Percentiles rank a stretch among this genome's conserved stretches.
Conservation (phyloP, 306 rosid species). For the Vigna radiata region DNA sequence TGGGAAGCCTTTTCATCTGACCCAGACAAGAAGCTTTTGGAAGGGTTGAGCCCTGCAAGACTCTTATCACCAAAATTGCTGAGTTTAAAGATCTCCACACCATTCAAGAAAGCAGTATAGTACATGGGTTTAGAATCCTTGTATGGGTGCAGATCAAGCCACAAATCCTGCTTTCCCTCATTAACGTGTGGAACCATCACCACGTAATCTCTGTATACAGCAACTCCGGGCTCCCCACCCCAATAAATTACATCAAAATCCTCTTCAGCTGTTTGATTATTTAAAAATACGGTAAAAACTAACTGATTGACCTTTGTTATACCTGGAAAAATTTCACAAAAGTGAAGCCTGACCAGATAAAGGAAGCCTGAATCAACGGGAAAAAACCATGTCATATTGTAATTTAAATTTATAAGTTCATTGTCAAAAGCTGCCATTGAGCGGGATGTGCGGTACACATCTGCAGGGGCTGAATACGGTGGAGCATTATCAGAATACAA, state of each 20-base stretch:
- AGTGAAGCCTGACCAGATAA: constrained; percentile 64
- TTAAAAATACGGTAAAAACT: constrained; percentile 43
- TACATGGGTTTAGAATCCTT: constrained; percentile 3
- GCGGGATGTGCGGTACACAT: constrained; percentile 32
- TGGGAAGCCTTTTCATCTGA: background rate
- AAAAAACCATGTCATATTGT: constrained; percentile 50
- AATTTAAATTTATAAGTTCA: constrained; percentile 2
- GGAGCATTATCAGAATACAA: constrained; percentile 23
- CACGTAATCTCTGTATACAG: constrained; percentile 39
- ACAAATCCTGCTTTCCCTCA: constrained; percentile 50
- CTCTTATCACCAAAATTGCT: constrained; percentile 9
- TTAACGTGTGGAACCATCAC: constrained; percentile 33
- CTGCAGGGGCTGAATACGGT: constrained; percentile 38
- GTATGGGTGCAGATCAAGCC: constrained; percentile 46
- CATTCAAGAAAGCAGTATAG: constrained; percentile 41
- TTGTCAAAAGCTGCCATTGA: background rate
- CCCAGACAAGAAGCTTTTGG: background rate
- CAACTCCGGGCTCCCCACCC: constrained; percentile 42
- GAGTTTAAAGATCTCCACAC: constrained; percentile 52
- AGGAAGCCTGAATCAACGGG: constrained; percentile 54
- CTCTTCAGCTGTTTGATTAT: constrained; percentile 46
- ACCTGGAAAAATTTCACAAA: constrained; percentile 25
- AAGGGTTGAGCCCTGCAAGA: constrained; percentile 40
- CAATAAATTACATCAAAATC: background rate
- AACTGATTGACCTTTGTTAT: background rate